phyloP scores from a whole-genome alignment of 2,329 filamentous ascomycete genomes.

The Exophiala spinifera region DNA sequence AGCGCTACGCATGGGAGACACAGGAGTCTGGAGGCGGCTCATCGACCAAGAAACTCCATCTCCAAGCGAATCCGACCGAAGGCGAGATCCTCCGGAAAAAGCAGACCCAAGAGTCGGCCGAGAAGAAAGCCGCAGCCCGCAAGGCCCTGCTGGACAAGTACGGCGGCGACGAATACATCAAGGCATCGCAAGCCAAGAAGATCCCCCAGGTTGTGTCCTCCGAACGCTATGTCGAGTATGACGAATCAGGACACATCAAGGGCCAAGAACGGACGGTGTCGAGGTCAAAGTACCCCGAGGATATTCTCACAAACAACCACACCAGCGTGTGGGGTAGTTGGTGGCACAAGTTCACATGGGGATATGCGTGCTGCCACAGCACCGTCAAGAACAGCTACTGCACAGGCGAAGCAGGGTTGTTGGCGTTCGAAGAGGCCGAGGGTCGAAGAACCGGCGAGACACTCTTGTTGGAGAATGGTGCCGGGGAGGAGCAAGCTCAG shows the following conservation, averaged over 20 bases:
- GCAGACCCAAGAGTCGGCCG: constrained; percentile 69
- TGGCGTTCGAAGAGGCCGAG: constrained; percentile 75
- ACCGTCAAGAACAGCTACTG: constrained; percentile 96
- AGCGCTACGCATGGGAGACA: constrained; percentile 89
- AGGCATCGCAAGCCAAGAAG: constrained; percentile 61
- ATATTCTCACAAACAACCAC: constrained; percentile 86
- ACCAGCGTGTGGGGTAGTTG: constrained; percentile 92
- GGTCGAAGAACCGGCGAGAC: constrained; percentile 50
- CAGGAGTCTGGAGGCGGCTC: constrained; percentile 53
- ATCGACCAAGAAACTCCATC: constrained; percentile 74
- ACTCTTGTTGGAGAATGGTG: constrained; percentile 34
- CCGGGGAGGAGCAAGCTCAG: constrained; percentile 2
- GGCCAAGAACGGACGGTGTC: constrained; percentile 60
- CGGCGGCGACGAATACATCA: constrained; percentile 63
- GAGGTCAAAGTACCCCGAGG: constrained; percentile 89
- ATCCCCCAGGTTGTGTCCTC: constrained; percentile 32
- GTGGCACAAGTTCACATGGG: constrained; percentile 96
- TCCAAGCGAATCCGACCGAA: constrained; percentile 94
- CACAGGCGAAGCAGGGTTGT: constrained; percentile 83
- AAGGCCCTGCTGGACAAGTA: constrained; percentile 78
- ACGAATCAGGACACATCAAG: constrained; percentile 84
- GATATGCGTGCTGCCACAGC: constrained; percentile 92
- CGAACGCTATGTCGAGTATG: constrained; percentile 89
- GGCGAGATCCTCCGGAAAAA: constrained; percentile 81
- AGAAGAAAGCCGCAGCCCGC: constrained; percentile 64